Conservation (phyloP, 768 basidiomycete species). For the Multifurca ochricompacta region DNA sequence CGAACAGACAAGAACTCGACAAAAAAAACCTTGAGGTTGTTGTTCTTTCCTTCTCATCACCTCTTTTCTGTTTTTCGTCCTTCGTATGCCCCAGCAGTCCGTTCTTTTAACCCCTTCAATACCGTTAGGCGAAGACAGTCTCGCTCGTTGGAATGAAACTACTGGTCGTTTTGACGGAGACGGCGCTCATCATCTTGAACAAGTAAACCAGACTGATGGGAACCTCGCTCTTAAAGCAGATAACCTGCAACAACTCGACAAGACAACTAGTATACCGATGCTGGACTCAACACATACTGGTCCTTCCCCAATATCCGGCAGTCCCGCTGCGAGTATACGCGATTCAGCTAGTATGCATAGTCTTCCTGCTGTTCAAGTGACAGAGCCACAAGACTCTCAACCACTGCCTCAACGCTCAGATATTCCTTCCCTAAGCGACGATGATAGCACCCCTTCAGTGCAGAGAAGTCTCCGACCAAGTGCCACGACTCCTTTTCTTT, state of each 20-base stretch:
- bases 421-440: conserved; percentile 14
- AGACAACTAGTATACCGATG: conserved; percentile 22
- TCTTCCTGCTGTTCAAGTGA: conserved; percentile 47
- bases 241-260: conserved; percentile 15
- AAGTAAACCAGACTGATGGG: conserved; percentile 16
- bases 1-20: too few species aligned
- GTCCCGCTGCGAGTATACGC: conserved; percentile 31
- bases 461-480: conserved; percentile 16
- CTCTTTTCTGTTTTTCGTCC: not conserved
- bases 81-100: conserved; percentile 16
- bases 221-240: conserved; percentile 22
- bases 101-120: conserved; percentile 11
- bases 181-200: conserved; percentile 4
- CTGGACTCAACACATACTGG: conserved; percentile 27
- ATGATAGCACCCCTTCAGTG: conserved; percentile 19
- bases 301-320: conserved; percentile 33
- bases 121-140: conserved; percentile 37
- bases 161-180: conserved; percentile 4
- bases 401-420: conserved; percentile 28
- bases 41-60: too few species aligned
- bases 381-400: conserved; percentile 33
- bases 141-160: conserved; percentile 12
- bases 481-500: not conserved
- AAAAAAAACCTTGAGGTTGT: too few species aligned
- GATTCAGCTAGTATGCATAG: conserved; percentile 55